phyloP scores from a whole-genome alignment of 1,139 yeast species.

The Kurtzmaniella natalensis region DNA sequence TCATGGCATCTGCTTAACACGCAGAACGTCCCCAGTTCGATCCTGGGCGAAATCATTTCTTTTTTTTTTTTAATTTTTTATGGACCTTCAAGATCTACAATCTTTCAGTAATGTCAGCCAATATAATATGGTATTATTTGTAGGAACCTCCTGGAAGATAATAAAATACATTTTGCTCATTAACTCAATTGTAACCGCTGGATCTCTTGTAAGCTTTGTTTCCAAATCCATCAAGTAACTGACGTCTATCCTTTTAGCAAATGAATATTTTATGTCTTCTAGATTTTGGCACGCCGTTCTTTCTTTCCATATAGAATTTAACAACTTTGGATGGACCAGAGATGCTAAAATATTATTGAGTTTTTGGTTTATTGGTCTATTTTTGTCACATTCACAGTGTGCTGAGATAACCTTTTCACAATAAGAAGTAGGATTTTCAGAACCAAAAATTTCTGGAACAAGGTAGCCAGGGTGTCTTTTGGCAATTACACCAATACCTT shows the following conservation, averaged over 20 bases:
- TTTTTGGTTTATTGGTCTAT: not conserved
- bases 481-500: not conserved
- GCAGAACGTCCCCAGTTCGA: conserved; percentile 99
- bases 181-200: conserved; percentile 10
- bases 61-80: conserved; percentile 1
- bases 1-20: conserved; percentile 99
- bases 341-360: conserved; percentile 3
- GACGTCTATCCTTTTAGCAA: conserved; percentile 12
- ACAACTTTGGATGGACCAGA: not conserved
- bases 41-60: conserved; percentile 83
- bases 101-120: conserved; percentile 10
- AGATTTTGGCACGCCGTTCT: conserved; percentile 11
- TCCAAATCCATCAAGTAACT: conserved; percentile 15
- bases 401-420: not conserved
- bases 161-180: conserved; percentile 12
- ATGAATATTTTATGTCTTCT: conserved; percentile 13
- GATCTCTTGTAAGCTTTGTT: conserved; percentile 9
- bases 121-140: conserved; percentile 12
- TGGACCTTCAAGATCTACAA: not conserved
- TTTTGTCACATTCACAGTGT: not conserved
- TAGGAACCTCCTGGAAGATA: conserved; percentile 12
- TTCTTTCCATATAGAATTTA: not conserved
- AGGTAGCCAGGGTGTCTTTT: not conserved
- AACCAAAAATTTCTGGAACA: not conserved
- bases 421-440: not conserved